phyloP scores from a whole-genome alignment of 352 stramenopile genomes.

The Globisporangium paroecandrum region DNA sequence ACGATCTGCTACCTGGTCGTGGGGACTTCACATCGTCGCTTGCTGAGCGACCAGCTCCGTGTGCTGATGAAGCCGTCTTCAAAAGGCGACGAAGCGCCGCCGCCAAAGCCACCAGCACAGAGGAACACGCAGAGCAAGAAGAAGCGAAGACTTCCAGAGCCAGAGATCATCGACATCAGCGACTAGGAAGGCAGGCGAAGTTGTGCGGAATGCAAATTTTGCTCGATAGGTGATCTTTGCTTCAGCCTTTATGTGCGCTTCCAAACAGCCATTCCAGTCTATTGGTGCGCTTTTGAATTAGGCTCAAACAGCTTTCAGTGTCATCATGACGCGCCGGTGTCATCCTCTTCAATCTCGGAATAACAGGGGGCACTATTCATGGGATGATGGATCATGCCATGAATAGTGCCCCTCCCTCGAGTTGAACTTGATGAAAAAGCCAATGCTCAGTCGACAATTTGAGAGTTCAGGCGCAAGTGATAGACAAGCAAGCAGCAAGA shows the following conservation, averaged over 20 bases:
- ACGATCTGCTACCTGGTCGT: conserved; percentile 70
- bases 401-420: not conserved
- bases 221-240: not conserved
- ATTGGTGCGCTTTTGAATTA: too few relatives aligned
- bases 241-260: too few relatives aligned
- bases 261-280: too few relatives aligned
- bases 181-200: conserved; percentile 10
- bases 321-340: not conserved
- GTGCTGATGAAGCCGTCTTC: conserved; percentile 17
- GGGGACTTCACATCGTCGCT: conserved; percentile 32
- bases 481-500: not conserved
- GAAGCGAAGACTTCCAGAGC: conserved; percentile 5
- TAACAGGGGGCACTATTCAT: not conserved
- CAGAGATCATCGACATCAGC: conserved; percentile 36
- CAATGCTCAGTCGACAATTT: not conserved
- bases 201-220: not conserved
- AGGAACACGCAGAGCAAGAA: not conserved
- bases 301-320: too few relatives aligned
- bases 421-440: conserved; percentile 11
- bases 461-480: not conserved
- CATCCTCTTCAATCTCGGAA: not conserved
- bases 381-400: not conserved
- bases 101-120: not conserved
- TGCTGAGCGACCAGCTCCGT: conserved; percentile 16
- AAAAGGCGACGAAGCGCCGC: conserved; percentile 13